Evolutionary conservation across 306 rosid genomes (phyloP).

Genomic region (Begonia peltatifolia): DNA sequence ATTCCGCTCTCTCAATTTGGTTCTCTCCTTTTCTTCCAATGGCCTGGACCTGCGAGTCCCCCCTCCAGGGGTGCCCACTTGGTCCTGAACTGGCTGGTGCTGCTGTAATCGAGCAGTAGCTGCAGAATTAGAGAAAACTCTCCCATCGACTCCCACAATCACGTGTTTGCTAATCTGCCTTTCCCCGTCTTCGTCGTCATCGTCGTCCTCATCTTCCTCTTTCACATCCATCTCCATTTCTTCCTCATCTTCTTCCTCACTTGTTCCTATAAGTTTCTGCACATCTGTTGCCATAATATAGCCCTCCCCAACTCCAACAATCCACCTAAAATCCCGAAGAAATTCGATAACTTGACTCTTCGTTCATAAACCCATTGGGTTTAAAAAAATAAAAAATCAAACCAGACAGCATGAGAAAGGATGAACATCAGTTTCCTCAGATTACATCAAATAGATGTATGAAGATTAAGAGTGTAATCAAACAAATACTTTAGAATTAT

Average conservation of each 20-base stretch:
- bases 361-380: background rate
- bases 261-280: slow-evolving; percentile 64
- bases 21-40: slow-evolving; percentile 88
- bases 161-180: slow-evolving; percentile 22
- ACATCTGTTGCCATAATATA: slow-evolving; percentile 54
- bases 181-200: slow-evolving; percentile 33
- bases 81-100: slow-evolving; percentile 55
- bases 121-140: slow-evolving; percentile 30
- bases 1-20: slow-evolving; percentile 94
- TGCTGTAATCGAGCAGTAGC: slow-evolving; percentile 43
- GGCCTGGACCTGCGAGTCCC: slow-evolving; percentile 81
- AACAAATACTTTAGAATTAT: too few relatives aligned
- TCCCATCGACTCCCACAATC: slow-evolving; percentile 63
- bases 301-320: background rate
- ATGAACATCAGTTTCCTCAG: too few relatives aligned
- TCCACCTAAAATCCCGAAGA: background rate
- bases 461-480: too few relatives aligned
- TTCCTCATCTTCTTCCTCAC: slow-evolving; percentile 84
- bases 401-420: too few relatives aligned
- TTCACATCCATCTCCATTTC: slow-evolving; percentile 88
- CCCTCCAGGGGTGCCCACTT: slow-evolving; percentile 62
- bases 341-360: background rate
- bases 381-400: background rate
- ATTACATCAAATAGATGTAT: too few relatives aligned
- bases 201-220: slow-evolving; percentile 61